Conservation (phyloP, 495 filamentous ascomycete species). For the Aspergillus asperescens region DNA sequence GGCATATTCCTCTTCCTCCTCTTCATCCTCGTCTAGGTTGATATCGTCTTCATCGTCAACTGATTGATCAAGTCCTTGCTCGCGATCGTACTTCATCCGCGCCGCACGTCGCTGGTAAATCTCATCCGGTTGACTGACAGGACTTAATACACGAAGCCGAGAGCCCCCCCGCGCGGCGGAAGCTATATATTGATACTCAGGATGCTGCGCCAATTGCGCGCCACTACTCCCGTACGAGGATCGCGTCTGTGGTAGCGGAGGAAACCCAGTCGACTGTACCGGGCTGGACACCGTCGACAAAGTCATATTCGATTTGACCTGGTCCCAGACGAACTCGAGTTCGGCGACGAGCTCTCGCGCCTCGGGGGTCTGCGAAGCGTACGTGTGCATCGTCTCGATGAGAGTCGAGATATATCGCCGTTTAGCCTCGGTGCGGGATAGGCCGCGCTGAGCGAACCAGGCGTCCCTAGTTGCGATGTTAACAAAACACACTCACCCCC, state of each 20-base stretch:
- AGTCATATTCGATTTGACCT: conserved; percentile 78
- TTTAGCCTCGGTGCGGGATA: conserved; percentile 89
- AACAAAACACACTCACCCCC: too few relatives aligned
- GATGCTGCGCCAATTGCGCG: conserved; percentile 25
- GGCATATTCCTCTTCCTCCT: conserved; percentile 46
- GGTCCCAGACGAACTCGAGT: conserved; percentile 97
- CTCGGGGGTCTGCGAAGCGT: conserved; percentile 77
- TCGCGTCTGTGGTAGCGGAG: conserved; percentile 30
- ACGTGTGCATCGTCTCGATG: conserved; percentile 94
- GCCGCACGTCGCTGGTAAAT: conserved; percentile 44
- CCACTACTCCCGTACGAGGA: conserved; percentile 34
- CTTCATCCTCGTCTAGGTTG: conserved; percentile 25
- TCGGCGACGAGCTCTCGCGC: conserved; percentile 85
- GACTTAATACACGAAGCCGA: conserved; percentile 62
- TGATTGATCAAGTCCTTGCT: conserved; percentile 9
- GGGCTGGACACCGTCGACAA: conserved; percentile 54
- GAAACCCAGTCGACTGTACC: conserved; percentile 27
- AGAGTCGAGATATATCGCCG: conserved; percentile 85
- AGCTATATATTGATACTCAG: conserved; percentile 23
- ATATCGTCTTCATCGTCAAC: conserved; percentile 30
- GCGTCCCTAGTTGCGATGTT: conserved; percentile 76
- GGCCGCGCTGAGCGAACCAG: conserved; percentile 78
- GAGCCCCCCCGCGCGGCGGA: conserved; percentile 23
- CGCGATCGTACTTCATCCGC: conserved; percentile 29
- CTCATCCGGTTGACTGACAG: conserved; percentile 74